phyloP scores from a whole-genome alignment of 2,329 filamentous ascomycete species.

The Cladobotryum mycophilum region DNA sequence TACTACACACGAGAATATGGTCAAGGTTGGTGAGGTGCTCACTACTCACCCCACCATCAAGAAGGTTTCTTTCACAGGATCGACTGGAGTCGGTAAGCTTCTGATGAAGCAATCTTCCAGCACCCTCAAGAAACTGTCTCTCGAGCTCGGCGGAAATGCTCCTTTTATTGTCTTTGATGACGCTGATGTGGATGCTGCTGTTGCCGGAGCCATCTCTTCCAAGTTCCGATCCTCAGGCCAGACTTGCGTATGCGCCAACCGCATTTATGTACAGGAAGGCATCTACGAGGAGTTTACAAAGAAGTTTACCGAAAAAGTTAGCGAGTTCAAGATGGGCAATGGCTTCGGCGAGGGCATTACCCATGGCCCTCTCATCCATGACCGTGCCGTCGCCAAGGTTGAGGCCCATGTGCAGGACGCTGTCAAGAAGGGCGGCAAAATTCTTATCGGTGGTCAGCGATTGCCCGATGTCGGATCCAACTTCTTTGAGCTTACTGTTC shows the following conservation, averaged over 20 bases:
- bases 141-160: slow-evolving; percentile 91
- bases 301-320: slow-evolving; percentile 66
- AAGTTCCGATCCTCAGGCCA: slow-evolving; percentile 96
- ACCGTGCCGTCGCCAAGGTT: slow-evolving; percentile 73
- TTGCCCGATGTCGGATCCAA: slow-evolving; percentile 70
- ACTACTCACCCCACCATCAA: slow-evolving; percentile 72
- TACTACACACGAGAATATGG: slow-evolving; percentile 72
- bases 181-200: slow-evolving; percentile 78
- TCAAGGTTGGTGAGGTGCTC: slow-evolving; percentile 65
- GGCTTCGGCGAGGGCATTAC: slow-evolving; percentile 66
- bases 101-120: slow-evolving; percentile 85
- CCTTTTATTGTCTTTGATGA: slow-evolving; percentile 98
- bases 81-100: slow-evolving; percentile 58
- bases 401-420: slow-evolving; percentile 76
- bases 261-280: slow-evolving; percentile 70
- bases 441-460: slow-evolving; percentile 69
- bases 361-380: slow-evolving; percentile 80
- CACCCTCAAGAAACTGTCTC: slow-evolving; percentile 76
- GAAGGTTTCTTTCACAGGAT: slow-evolving; percentile 94
- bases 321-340: slow-evolving; percentile 66
- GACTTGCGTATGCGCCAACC: slow-evolving; percentile 88
- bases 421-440: slow-evolving; percentile 65
- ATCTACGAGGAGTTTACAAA: slow-evolving; percentile 70
- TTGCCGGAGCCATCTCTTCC: slow-evolving; percentile 72
- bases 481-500: slow-evolving; percentile 86